phyloP scores from a whole-genome alignment of 345 rosid genomes.

The Fremontodendron californicum region DNA sequence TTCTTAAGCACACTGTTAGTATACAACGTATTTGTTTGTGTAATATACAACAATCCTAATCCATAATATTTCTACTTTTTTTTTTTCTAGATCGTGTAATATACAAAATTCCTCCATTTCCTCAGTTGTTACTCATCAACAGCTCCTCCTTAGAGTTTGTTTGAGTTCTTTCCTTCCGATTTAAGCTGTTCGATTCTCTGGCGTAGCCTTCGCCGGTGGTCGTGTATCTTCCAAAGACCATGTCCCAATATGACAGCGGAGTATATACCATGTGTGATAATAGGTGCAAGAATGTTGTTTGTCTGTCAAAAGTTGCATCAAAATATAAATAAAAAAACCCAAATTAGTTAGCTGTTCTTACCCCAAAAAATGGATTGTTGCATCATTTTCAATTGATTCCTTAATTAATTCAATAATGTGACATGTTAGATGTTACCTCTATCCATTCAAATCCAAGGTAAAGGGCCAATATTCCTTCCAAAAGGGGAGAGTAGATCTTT shows the following conservation, averaged over 20 bases:
- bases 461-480: constrained; percentile 85
- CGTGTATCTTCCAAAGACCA: constrained; percentile 89
- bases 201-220: constrained; percentile 66
- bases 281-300: constrained; percentile 77
- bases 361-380: neutral
- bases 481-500: constrained; percentile 91
- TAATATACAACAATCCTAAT: neutral
- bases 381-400: neutral
- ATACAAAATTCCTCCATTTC: constrained; percentile 16
- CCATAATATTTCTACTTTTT: neutral
- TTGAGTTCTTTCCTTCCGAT: constrained; percentile 35
- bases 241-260: constrained; percentile 81
- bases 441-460: constrained; percentile 96
- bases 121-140: neutral
- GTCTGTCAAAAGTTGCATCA: constrained; percentile 45
- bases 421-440: constrained; percentile 60
- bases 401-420: neutral
- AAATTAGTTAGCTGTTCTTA: neutral
- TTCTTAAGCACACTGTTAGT: constrained; percentile 10
- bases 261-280: constrained; percentile 88
- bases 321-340: neutral
- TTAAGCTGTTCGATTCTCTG: constrained; percentile 66
- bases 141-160: constrained; percentile 10
- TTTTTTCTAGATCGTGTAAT: neutral
- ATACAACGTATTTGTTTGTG: neutral